Evolutionary conservation across 371 early-diverging fungal genomes (phyloP).

Genomic region (Zopfochytrium polystomum): DNA sequence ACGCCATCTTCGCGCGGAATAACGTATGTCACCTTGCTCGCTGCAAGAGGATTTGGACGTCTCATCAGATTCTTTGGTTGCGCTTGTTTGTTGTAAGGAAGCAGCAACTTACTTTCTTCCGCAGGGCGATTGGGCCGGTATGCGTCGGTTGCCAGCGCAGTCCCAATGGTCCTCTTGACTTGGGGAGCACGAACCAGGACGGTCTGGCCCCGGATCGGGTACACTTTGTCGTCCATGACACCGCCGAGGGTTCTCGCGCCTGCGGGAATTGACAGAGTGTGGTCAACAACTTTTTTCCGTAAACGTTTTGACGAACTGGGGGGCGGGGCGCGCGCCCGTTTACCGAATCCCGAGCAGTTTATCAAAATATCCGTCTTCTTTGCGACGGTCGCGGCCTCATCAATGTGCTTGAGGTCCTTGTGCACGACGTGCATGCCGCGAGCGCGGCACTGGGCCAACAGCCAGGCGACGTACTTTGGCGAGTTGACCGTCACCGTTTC

Average conservation of each 20-base stretch:
- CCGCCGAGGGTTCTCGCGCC: conserved; percentile 64
- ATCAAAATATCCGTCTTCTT: conserved; percentile 53
- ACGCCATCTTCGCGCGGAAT: conserved; percentile 77
- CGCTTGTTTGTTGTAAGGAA: no score
- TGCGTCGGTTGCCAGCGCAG: conserved; percentile 20
- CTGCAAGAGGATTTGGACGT: conserved; percentile 1
- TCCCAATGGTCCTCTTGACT: conserved; percentile 44
- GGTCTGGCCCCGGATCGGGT: conserved; percentile 74
- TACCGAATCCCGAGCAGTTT: conserved; percentile 73
- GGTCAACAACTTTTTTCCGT: neutral
- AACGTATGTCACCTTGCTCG: conserved; percentile 57
- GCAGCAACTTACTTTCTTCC: conserved; percentile 10
- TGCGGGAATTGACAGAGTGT: neutral
- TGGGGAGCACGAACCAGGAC: conserved; percentile 61
- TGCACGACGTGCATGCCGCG: conserved; percentile 55
- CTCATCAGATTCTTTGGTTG: neutral
- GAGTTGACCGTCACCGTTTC: conserved; percentile 50
- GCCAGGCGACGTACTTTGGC: conserved; percentile 64
- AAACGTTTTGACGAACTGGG: conserved; percentile 2
- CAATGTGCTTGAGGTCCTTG: conserved; percentile 47
- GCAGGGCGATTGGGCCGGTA: conserved; percentile 15
- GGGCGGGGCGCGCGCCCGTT: neutral
- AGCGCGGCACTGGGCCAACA: conserved; percentile 48
- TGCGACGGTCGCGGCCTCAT: conserved; percentile 35
- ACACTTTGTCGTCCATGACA: conserved; percentile 61